Evolutionary conservation across 2,329 filamentous ascomycete species (phyloP).

Genomic region (Knoxdaviesia proteae): DNA sequence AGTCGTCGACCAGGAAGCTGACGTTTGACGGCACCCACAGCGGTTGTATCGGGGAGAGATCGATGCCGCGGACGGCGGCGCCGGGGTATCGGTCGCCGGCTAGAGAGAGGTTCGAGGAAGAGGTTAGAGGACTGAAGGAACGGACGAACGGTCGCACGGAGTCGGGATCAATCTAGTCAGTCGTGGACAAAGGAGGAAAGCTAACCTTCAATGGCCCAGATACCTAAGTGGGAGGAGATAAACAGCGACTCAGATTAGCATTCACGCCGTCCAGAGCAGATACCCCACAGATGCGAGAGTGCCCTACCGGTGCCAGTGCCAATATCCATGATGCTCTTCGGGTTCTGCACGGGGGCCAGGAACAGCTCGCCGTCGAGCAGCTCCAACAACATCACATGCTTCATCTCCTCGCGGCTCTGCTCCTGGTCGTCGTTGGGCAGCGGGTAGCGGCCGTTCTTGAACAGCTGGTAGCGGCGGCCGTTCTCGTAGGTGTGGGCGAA

Average conservation of each 20-base stretch:
- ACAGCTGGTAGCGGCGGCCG: slow-evolving; percentile 19
- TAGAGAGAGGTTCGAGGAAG: slow-evolving; percentile 1
- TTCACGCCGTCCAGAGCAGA: not conserved
- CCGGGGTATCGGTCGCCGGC: slow-evolving; percentile 21
- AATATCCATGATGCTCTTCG: slow-evolving; percentile 23
- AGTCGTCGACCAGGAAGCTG: slow-evolving; percentile 41
- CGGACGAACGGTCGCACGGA: not conserved
- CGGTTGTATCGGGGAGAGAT: slow-evolving; percentile 24
- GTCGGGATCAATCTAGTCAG: not conserved
- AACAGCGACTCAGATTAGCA: too few species aligned
- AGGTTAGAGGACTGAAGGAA: slow-evolving; percentile 3
- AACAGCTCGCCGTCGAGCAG: slow-evolving; percentile 18
- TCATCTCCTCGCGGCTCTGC: slow-evolving; percentile 22
- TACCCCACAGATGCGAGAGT: not conserved
- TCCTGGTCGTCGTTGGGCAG: slow-evolving; percentile 25
- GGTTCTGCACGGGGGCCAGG: slow-evolving; percentile 16
- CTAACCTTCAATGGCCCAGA: slow-evolving; percentile 31
- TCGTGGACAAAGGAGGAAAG: not conserved
- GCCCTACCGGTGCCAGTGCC: slow-evolving; percentile 26
- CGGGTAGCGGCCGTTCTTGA: slow-evolving; percentile 21
- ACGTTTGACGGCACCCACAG: slow-evolving; percentile 34
- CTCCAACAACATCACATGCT: slow-evolving; percentile 24
- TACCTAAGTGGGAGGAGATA: slow-evolving; percentile 8
- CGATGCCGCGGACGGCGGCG: slow-evolving; percentile 18
- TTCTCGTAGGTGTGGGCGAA: slow-evolving; percentile 5